These are phyloP conservation scores for Paraphoma chrysanthemicola DNA, from an alignment of 2,329 filamentous ascomycete genomes.

Conservation along the genomic window DNA sequence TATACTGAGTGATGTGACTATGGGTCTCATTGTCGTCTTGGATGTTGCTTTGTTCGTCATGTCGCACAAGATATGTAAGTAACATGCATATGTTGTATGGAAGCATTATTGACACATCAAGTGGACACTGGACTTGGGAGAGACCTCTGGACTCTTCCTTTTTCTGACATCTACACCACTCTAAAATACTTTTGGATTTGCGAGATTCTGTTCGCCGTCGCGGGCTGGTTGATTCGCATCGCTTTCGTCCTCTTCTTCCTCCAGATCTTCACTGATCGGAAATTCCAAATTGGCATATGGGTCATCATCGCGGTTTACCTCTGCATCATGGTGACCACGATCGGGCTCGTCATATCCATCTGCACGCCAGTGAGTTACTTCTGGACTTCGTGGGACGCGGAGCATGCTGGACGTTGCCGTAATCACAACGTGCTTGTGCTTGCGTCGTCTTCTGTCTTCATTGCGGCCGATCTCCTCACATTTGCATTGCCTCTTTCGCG, in stretches of 20 bases:
- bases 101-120: too few relatives aligned
- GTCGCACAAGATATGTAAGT: neutral
- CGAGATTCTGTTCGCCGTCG: constrained; percentile 39
- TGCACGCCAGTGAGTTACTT: constrained; percentile 39
- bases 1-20: neutral
- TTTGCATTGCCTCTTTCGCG: constrained; percentile 41
- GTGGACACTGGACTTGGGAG: constrained; percentile 49
- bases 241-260: constrained; percentile 27
- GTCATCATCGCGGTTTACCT: constrained; percentile 20
- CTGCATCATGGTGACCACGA: constrained; percentile 24
- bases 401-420: constrained; percentile 38
- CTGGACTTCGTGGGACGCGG: constrained; percentile 39
- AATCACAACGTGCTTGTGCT: constrained; percentile 41
- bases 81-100: neutral
- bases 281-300: constrained; percentile 16
- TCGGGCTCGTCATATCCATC: constrained; percentile 26
- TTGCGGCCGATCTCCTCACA: constrained; percentile 31
- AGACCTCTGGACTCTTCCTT: constrained; percentile 57
- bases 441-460: constrained; percentile 38
- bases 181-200: constrained; percentile 34
- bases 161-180: constrained; percentile 18
- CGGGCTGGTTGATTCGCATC: neutral
- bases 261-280: constrained; percentile 34
- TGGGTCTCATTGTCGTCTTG: neutral
- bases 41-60: neutral